These are phyloP conservation scores for Phytophthora sansomeana DNA, from an alignment of 352 stramenopile species.

Conservation along the genomic window DNA sequence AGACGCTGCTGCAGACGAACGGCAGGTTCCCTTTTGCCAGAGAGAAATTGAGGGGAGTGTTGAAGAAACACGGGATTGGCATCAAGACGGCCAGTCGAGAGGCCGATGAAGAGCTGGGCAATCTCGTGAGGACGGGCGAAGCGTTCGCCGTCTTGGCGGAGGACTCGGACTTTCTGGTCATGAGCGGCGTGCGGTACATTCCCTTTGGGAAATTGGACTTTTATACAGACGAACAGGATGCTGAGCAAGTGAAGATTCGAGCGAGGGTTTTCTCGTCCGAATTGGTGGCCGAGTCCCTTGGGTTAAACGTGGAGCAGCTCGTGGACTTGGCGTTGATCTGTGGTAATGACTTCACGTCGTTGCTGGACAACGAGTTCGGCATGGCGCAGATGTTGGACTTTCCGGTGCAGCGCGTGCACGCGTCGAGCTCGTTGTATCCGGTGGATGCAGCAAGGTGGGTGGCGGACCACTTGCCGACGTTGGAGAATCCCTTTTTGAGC, in stretches of 20 bases:
- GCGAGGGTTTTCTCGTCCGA: constrained; percentile 81
- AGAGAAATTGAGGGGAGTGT: constrained; percentile 68
- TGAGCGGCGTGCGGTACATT: constrained; percentile 86
- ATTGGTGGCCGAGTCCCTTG: constrained; percentile 65
- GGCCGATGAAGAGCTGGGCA: constrained; percentile 79
- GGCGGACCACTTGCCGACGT: constrained; percentile 49
- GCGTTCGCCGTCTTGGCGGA: constrained; percentile 77
- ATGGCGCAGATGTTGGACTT: constrained; percentile 65
- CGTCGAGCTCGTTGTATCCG: constrained; percentile 46
- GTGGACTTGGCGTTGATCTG: constrained; percentile 88
- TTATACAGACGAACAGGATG: constrained; percentile 19
- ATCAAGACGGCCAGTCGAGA: constrained; percentile 71
- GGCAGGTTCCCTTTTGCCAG: constrained; percentile 80
- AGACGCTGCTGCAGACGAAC: constrained; percentile 67
- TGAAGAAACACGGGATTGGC: constrained; percentile 56
- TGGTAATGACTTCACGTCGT: constrained; percentile 88
- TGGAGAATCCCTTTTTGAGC: constrained; percentile 65
- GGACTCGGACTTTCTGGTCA: constrained; percentile 92
- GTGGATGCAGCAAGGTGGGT: constrained; percentile 70
- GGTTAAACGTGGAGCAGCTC: constrained; percentile 70
- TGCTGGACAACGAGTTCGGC: constrained; percentile 70
- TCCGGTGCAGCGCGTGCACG: constrained; percentile 53
- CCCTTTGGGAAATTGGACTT: constrained; percentile 60
- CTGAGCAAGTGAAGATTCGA: constrained; percentile 36
- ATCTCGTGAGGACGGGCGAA: constrained; percentile 59